A percentile compares a stretch with the other conserved stretches of the same genome.
Conservation (phyloP, 2,329 filamentous ascomycete genomes). For the Stachybotrys elegans region DNA sequence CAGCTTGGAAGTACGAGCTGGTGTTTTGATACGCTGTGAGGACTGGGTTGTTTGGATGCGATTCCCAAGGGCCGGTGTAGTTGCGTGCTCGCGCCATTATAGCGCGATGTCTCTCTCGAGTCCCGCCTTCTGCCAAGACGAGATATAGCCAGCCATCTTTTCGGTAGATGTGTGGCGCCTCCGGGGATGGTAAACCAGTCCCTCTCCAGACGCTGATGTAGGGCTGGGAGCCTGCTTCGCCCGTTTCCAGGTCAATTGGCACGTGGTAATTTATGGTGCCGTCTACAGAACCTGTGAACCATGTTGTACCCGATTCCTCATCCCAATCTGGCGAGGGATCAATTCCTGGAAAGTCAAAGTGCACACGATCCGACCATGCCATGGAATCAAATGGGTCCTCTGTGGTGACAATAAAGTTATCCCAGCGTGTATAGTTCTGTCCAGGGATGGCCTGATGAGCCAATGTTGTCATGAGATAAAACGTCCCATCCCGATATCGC, state of each 20-base stretch:
- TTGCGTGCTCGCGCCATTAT: slow-evolving; percentile 36
- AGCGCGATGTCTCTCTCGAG: slow-evolving; percentile 33
- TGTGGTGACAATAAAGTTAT: slow-evolving; percentile 32
- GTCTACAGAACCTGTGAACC: slow-evolving; percentile 30
- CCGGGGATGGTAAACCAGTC: slow-evolving; percentile 30
- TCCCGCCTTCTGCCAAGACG: slow-evolving; percentile 44
- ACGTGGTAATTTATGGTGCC: slow-evolving; percentile 6
- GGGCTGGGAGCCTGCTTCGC: slow-evolving; percentile 23
- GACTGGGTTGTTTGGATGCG: slow-evolving; percentile 36
- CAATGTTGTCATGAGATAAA: slow-evolving; percentile 39
- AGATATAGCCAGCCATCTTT: slow-evolving; percentile 42
- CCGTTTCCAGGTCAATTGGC: slow-evolving; percentile 28
- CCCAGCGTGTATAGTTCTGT: slow-evolving; percentile 17
- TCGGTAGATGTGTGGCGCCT: slow-evolving; percentile 41
- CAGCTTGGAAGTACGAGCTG: slow-evolving; percentile 33
- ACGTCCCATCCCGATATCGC: slow-evolving; percentile 32
- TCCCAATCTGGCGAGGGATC: slow-evolving; percentile 16
- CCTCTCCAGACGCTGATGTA: slow-evolving; percentile 37
- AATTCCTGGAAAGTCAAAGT: slow-evolving; percentile 13
- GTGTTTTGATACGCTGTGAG: slow-evolving; percentile 33
- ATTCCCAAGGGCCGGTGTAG: slow-evolving; percentile 38
- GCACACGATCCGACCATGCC: slow-evolving; percentile 31
- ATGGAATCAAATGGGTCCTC: slow-evolving; percentile 31
- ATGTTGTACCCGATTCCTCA: slow-evolving; percentile 13
- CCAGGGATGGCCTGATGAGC: slow-evolving; percentile 26